phyloP scores from a whole-genome alignment of 1,284 basidiomycete species.

The Cutaneotrichosporon mucoides region DNA sequence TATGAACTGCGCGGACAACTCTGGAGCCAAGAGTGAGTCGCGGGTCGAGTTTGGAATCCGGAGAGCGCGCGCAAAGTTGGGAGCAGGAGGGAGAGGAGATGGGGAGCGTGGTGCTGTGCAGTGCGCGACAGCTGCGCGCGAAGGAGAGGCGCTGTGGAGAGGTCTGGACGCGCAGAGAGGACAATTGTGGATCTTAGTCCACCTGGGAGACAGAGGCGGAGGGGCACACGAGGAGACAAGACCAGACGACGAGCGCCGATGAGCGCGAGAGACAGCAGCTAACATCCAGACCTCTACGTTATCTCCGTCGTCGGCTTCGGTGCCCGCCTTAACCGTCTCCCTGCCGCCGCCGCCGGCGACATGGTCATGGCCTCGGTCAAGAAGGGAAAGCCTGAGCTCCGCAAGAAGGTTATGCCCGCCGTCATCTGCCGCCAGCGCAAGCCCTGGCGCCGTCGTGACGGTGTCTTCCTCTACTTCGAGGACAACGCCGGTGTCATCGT shows the following conservation, averaged over 20 bases:
- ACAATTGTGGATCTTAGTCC: background rate
- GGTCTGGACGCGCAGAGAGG: background rate
- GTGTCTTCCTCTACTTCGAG: constrained; percentile 98
- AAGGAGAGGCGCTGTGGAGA: background rate
- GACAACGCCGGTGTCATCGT: constrained; percentile 97
- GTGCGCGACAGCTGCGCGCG: background rate
- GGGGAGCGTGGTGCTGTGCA: background rate
- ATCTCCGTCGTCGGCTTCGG: constrained; percentile 68
- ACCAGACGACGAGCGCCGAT: background rate
- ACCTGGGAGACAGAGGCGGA: background rate
- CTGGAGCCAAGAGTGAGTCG: constrained; percentile 78
- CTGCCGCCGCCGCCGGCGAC: constrained; percentile 96
- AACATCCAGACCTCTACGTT: constrained; percentile 47
- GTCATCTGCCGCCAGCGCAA: constrained; percentile 98
- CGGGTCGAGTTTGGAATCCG: background rate
- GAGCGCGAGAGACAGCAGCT: background rate
- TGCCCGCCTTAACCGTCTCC: constrained; percentile 93
- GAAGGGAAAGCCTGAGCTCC: constrained; percentile 99
- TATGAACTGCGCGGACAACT: constrained; percentile 99
- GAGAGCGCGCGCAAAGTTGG: background rate
- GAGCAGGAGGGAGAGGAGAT: background rate
- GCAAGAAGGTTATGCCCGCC: constrained; percentile 99
- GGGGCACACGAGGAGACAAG: background rate
- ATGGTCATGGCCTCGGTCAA: constrained; percentile 99
- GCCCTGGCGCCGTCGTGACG: constrained; percentile 95